Percentiles rank a stretch among this genome's conserved stretches.
These are phyloP conservation scores for Paramecium octaurelia DNA, from an alignment of 73 alveolate genomes.

Conservation along the genomic window DNA sequence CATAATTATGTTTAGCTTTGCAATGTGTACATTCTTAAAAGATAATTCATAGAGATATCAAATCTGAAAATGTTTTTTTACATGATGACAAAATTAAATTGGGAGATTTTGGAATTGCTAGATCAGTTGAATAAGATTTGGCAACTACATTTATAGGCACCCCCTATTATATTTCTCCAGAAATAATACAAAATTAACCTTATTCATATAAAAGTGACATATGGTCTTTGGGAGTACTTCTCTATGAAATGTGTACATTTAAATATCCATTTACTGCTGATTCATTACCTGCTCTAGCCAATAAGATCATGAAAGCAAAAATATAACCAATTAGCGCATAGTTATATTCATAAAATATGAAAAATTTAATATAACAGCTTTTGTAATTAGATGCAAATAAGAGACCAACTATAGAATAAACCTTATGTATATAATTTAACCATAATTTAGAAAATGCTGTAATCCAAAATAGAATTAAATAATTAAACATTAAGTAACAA, in stretches of 20 bases:
- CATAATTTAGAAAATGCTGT: not conserved
- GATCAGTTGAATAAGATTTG: not conserved
- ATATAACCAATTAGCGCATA: conserved; percentile 10
- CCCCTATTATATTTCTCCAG: conserved; percentile 70
- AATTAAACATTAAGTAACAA: not conserved
- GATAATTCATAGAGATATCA: conserved; percentile 69
- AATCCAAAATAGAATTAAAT: not conserved
- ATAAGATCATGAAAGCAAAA: conserved; percentile 49
- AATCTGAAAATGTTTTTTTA: conserved; percentile 61
- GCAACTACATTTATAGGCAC: conserved; percentile 60
- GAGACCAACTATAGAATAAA: conserved; percentile 54
- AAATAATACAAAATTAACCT: conserved; percentile 57
- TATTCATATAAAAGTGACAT: conserved; percentile 47
- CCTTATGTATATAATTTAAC: not conserved
- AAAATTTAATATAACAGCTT: not conserved
- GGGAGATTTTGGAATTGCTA: conserved; percentile 68
- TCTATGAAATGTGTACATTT: conserved; percentile 59
- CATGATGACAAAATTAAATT: conserved; percentile 50
- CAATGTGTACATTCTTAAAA: conserved; percentile 60
- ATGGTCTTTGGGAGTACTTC: conserved; percentile 59
- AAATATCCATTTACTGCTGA: conserved; percentile 55
- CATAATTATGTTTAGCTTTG: conserved; percentile 65
- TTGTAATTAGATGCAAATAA: conserved; percentile 34
- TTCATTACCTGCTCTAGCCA: conserved; percentile 6
- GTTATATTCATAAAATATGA: conserved; percentile 29